phyloP scores from a whole-genome alignment of 1,139 yeast genomes.

The Magnusiomyces paraingens region DNA sequence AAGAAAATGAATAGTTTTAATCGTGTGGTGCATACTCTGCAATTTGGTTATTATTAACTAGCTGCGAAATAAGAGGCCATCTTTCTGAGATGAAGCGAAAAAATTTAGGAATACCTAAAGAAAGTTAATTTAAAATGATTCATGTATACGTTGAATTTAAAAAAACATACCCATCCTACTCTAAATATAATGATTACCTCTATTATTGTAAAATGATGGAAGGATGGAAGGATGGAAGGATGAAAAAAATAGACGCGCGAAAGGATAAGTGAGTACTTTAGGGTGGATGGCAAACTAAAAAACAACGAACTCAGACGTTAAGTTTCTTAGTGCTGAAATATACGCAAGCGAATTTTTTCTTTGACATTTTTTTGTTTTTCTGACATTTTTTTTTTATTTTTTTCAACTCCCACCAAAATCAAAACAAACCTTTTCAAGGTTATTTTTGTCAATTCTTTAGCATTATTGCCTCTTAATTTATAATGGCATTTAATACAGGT shows the following conservation, averaged over 20 bases:
- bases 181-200: background rate
- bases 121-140: background rate
- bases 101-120: conserved; percentile 88
- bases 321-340: no score
- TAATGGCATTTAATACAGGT: conserved; percentile 5
- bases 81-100: conserved; percentile 96
- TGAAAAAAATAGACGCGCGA: background rate
- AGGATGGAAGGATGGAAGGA: background rate
- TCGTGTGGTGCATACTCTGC: conserved; percentile 48
- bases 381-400: no score
- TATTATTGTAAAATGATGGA: conserved; percentile 7
- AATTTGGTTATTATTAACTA: conserved; percentile 74
- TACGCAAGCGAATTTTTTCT: no score
- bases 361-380: no score
- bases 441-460: conserved; percentile 30
- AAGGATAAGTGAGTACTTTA: no score
- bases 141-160: background rate
- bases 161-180: background rate
- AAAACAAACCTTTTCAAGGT: no score
- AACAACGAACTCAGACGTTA: no score
- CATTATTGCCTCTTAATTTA: conserved; percentile 7
- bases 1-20: background rate
- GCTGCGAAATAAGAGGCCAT: conserved; percentile 95
- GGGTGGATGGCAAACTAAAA: no score
- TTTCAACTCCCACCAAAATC: no score